Conservation (phyloP, 108 stramenopile genomes). For the Fragilaria crotonensis region DNA sequence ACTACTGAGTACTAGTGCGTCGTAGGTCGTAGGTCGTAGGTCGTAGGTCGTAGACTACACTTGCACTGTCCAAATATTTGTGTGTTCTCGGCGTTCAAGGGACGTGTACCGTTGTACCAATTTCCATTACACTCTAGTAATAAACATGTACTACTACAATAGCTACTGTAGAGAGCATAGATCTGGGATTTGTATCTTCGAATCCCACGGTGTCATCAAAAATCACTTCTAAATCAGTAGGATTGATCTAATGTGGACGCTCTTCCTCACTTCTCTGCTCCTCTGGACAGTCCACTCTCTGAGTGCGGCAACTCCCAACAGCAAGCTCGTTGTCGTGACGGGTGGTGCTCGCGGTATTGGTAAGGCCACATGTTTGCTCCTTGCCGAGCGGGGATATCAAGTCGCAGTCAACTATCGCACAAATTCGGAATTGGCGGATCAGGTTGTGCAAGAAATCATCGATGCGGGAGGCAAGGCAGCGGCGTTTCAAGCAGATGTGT, state of each 20-base stretch:
- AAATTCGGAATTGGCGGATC: constrained; percentile 13
- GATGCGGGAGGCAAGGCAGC: constrained; percentile 5
- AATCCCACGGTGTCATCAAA: not conserved
- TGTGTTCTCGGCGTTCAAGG: no score
- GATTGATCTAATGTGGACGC: not conserved
- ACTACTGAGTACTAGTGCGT: no score
- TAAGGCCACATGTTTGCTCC: constrained; percentile 11
- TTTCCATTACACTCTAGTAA: not conserved
- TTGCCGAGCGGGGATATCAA: constrained; percentile 13
- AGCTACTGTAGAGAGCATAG: not conserved
- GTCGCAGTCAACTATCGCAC: constrained; percentile 16
- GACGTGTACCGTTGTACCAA: no score
- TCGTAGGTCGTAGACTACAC: no score
- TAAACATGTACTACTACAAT: not conserved
- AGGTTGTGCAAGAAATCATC: constrained; percentile 5
- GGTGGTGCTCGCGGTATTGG: constrained; percentile 24
- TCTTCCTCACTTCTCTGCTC: not conserved
- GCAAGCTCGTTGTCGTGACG: constrained; percentile 14
- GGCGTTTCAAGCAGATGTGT: constrained; percentile 20
- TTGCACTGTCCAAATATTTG: no score
- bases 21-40: no score
- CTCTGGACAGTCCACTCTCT: not conserved
- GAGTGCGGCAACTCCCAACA: not conserved
- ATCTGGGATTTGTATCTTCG: not conserved
- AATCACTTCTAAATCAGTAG: not conserved